phyloP scores from a whole-genome alignment of 441 rosid species.

The Lepidium campestre region DNA sequence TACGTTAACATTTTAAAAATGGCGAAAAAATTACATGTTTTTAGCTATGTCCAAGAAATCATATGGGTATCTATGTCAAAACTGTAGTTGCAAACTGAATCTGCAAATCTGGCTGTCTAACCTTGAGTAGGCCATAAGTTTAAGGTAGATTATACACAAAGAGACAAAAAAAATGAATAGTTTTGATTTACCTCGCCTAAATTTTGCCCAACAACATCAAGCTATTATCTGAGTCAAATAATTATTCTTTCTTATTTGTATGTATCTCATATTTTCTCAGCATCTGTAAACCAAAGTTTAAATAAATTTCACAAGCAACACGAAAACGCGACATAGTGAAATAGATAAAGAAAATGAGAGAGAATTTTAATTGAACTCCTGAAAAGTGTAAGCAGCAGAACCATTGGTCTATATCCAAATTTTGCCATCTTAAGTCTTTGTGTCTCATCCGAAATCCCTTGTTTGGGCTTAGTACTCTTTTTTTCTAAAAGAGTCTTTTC shows the following conservation, averaged over 20 bases:
- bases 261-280: neutral
- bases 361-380: constrained; percentile 77
- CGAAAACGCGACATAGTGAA: neutral
- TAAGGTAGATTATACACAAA: too few relatives aligned
- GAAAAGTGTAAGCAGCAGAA: constrained; percentile 77
- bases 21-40: constrained; percentile 36
- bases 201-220: too few relatives aligned
- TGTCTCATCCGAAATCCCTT: too few relatives aligned
- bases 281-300: neutral
- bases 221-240: neutral
- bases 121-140: too few relatives aligned
- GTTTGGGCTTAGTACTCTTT: too few relatives aligned
- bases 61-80: constrained; percentile 80
- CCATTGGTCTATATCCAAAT: too few relatives aligned
- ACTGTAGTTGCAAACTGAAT: constrained; percentile 81
- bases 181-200: too few relatives aligned
- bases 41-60: constrained; percentile 84
- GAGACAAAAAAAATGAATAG: too few relatives aligned
- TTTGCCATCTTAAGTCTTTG: too few relatives aligned
- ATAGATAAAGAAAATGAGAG: neutral
- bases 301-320: neutral
- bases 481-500: too few relatives aligned
- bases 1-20: neutral
- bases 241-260: neutral
- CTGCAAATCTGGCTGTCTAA: too few relatives aligned